A percentile compares a stretch with the other conserved stretches of the same genome.
phyloP scores from a whole-genome alignment of 202 grass and related monocot species.

The Setaria viridis region DNA sequence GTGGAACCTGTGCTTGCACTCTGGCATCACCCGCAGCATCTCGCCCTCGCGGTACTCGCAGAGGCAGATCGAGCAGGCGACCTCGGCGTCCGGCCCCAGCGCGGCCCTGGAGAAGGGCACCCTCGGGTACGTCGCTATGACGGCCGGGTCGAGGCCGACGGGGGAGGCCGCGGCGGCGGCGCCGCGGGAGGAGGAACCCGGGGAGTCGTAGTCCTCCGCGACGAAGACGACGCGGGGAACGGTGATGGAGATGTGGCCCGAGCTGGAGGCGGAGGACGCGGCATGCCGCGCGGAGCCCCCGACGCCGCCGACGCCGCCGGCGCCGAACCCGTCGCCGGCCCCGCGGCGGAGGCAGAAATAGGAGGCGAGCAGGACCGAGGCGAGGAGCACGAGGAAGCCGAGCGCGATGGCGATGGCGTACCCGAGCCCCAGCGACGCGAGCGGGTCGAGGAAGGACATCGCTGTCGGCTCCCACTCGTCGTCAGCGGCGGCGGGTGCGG shows the following conservation, averaged over 20 bases:
- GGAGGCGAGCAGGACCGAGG: slow-evolving; percentile 61
- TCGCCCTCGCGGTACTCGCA: slow-evolving; percentile 84
- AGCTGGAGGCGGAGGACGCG: slow-evolving; percentile 50
- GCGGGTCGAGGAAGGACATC: slow-evolving; percentile 57
- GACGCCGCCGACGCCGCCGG: background rate
- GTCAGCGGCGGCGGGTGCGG: background rate
- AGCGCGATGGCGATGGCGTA: slow-evolving; percentile 76
- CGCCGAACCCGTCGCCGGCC: background rate
- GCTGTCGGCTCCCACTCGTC: background rate
- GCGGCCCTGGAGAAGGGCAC: slow-evolving; percentile 58
- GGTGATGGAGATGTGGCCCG: slow-evolving; percentile 63
- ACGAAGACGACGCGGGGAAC: slow-evolving; percentile 89
- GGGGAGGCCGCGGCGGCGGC: slow-evolving; percentile 45
- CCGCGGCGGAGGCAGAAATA: slow-evolving; percentile 69
- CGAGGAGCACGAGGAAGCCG: slow-evolving; percentile 73
- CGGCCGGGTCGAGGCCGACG: slow-evolving; percentile 69
- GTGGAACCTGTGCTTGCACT: slow-evolving; percentile 90
- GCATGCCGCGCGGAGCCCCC: slow-evolving; percentile 1
- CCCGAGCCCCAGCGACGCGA: slow-evolving; percentile 63
- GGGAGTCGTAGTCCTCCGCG: slow-evolving; percentile 72
- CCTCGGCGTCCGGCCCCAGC: slow-evolving; percentile 48
- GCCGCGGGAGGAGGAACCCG: slow-evolving; percentile 59
- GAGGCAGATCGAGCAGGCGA: slow-evolving; percentile 74
- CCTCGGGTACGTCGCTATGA: slow-evolving; percentile 74
- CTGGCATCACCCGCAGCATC: slow-evolving; percentile 84